Conservation (phyloP, 2,329 filamentous ascomycete species). For the Colletotrichum cereale region DNA sequence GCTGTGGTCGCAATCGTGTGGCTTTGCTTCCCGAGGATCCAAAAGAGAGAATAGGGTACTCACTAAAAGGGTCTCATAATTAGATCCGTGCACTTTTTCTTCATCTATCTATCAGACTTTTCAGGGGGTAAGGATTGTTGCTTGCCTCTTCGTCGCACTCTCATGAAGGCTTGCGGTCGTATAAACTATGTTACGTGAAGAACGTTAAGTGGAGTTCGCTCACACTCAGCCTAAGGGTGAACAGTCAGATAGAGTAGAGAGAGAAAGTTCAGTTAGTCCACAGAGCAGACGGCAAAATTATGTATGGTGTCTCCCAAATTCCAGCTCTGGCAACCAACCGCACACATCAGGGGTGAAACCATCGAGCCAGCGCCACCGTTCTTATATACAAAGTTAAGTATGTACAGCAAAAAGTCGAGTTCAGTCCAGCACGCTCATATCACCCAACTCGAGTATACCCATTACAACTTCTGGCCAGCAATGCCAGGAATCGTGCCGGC, state of each 20-base stretch:
- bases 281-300: conserved; percentile 19
- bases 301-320: conserved; percentile 23
- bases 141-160: background rate
- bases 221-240: rapidly evolving
- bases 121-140: background rate
- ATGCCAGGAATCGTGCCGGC: conserved; percentile 52
- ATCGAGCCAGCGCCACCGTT: conserved; percentile 2
- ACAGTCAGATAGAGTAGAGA: background rate
- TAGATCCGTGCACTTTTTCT: background rate
- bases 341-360: conserved; percentile 11
- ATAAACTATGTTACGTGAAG: background rate
- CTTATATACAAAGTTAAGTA: conserved; percentile 32
- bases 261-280: conserved; percentile 6
- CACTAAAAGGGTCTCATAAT: background rate
- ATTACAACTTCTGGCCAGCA: conserved; percentile 50
- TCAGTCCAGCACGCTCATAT: background rate
- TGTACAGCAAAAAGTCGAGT: conserved; percentile 27
- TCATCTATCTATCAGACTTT: no score
- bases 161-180: background rate
- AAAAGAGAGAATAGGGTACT: conserved; percentile 47
- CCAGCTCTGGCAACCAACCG: conserved; percentile 26
- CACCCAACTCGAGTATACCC: background rate
- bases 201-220: no score
- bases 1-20: conserved; percentile 50
- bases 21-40: conserved; percentile 52